Evolutionary conservation across 306 rosid species (phyloP).

Genomic region (Prunus fruticosa): DNA sequence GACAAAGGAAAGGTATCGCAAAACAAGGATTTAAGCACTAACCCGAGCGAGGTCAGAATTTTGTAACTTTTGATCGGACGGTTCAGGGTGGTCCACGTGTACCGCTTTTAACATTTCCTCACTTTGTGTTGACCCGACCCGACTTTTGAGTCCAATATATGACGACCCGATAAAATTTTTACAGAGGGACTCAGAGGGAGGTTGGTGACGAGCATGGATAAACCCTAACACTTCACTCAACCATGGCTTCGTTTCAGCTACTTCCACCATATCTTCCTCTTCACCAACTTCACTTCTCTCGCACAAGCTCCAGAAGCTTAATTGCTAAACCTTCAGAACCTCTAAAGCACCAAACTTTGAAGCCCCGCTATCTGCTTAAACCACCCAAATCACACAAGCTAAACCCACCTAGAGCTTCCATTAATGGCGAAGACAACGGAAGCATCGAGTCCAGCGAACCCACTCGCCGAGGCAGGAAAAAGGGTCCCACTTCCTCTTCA

Average conservation of each 20-base stretch:
- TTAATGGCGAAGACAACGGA: slow-evolving; percentile 36
- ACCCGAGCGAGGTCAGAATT: neutral
- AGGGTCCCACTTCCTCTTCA: slow-evolving; percentile 27
- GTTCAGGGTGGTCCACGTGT: neutral
- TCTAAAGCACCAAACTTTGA: slow-evolving; percentile 8
- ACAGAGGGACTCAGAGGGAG: neutral
- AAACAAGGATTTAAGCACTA: neutral
- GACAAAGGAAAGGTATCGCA: neutral
- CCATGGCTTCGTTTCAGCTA: slow-evolving; percentile 58
- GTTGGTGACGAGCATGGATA: slow-evolving; percentile 24
- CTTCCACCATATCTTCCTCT: slow-evolving; percentile 10
- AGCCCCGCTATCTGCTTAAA: neutral
- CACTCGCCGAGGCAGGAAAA: slow-evolving; percentile 65
- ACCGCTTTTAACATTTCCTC: neutral
- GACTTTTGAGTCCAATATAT: neutral
- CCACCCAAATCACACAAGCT: slow-evolving; percentile 1
- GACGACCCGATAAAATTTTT: slow-evolving; percentile 23
- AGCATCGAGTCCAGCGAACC: slow-evolving; percentile 41
- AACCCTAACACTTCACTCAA: slow-evolving; percentile 41
- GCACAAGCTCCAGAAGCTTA: slow-evolving; percentile 15
- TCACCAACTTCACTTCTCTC: slow-evolving; percentile 17
- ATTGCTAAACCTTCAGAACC: slow-evolving; percentile 1
- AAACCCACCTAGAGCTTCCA: slow-evolving; percentile 37
- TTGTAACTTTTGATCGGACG: neutral
- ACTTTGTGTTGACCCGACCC: neutral